Evolutionary conservation across 2,329 filamentous ascomycete genomes (phyloP).

Genomic region (Trichoderma koningiopsis): DNA sequence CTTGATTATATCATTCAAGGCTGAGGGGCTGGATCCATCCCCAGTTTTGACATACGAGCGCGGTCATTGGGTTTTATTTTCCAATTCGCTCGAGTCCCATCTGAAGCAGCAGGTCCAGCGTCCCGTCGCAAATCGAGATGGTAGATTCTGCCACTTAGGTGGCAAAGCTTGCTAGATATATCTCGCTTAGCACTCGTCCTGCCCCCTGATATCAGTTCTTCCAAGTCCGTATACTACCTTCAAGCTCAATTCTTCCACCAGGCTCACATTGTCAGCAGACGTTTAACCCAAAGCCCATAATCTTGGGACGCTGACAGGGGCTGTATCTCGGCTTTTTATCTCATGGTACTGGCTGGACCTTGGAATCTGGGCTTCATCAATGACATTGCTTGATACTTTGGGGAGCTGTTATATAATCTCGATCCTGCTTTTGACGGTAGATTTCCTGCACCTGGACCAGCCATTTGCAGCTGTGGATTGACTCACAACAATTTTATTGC

Average conservation of each 20-base stretch:
- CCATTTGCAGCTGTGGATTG: background rate
- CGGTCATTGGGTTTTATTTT: background rate
- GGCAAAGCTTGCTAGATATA: constrained; percentile 20
- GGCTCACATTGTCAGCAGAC: background rate
- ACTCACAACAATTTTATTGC: background rate
- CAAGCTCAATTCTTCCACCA: background rate
- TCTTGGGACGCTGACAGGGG: background rate
- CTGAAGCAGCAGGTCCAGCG: background rate
- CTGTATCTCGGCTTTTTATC: background rate
- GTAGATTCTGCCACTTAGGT: constrained; percentile 12
- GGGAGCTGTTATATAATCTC: background rate
- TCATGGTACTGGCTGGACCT: background rate
- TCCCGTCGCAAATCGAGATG: constrained; percentile 20
- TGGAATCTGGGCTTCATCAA: background rate
- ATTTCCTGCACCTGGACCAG: background rate
- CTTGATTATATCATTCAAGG: background rate
- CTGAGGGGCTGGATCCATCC: background rate
- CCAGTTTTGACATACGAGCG: background rate
- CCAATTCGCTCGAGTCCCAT: background rate
- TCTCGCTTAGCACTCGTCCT: constrained; percentile 2
- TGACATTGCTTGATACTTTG: background rate
- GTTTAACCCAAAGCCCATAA: background rate
- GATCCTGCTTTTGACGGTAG: constrained; percentile 6
- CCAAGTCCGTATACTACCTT: background rate
- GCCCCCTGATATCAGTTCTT: background rate